Evolutionary conservation across 345 rosid species (phyloP).

Genomic region (Psidium guajava): DNA sequence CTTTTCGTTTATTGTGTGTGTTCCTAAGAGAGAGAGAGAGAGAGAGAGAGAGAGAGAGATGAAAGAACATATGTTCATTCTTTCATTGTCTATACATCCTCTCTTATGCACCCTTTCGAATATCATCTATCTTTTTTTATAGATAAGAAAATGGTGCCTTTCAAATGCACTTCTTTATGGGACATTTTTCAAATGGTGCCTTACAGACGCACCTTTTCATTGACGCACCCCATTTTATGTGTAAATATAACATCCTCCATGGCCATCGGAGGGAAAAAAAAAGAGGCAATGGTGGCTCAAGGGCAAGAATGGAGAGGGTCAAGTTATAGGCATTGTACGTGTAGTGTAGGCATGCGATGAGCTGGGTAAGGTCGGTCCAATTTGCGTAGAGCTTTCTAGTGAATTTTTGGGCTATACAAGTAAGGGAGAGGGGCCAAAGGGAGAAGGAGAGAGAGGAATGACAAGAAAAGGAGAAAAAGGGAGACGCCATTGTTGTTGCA

Average conservation of each 20-base stretch:
- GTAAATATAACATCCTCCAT: neutral
- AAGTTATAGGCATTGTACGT: slow-evolving; percentile 53
- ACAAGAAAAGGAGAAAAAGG: neutral
- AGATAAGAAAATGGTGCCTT: too few relatives aligned
- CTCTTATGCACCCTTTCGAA: too few relatives aligned
- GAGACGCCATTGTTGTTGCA: neutral
- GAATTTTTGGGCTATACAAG: slow-evolving; percentile 45
- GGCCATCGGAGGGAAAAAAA: neutral
- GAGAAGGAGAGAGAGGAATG: neutral
- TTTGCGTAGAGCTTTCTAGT: slow-evolving; percentile 24
- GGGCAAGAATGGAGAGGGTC: slow-evolving; percentile 51
- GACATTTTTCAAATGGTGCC: too few relatives aligned
- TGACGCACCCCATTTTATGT: too few relatives aligned
- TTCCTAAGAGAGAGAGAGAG: too few relatives aligned
- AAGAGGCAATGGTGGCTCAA: slow-evolving; percentile 31
- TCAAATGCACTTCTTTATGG: too few relatives aligned
- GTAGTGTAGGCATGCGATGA: slow-evolving; percentile 54
- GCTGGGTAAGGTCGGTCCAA: slow-evolving; percentile 57
- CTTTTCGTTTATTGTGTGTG: too few relatives aligned
- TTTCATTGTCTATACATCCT: too few relatives aligned
- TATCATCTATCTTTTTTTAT: too few relatives aligned
- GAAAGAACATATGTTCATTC: too few relatives aligned
- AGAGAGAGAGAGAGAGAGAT: too few relatives aligned
- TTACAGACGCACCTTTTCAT: too few relatives aligned
- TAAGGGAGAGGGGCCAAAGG: slow-evolving; percentile 29